Conservation (phyloP, 2,329 filamentous ascomycete species). For the Fusarium cicatricum region DNA sequence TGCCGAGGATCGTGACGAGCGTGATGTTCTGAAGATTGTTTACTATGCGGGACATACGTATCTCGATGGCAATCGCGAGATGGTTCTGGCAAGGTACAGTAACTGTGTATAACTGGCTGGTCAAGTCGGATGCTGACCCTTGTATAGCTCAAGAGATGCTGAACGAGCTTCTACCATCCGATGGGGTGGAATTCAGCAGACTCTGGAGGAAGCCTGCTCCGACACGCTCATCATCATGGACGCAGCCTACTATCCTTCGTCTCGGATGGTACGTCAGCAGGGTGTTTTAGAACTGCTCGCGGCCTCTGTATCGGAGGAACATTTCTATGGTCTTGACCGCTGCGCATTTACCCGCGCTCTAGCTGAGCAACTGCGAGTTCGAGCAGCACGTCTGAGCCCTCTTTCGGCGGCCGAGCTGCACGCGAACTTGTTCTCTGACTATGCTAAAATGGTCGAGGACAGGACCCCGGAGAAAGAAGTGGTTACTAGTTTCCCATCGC, state of each 20-base stretch:
- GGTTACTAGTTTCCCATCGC: slow-evolving; percentile 60
- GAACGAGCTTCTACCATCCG: slow-evolving; percentile 58
- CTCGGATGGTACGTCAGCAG: slow-evolving; percentile 59
- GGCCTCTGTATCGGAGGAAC: slow-evolving; percentile 62
- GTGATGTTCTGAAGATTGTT: slow-evolving; percentile 66
- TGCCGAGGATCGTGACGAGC: slow-evolving; percentile 60
- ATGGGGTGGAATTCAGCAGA: slow-evolving; percentile 65
- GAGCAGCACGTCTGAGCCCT: slow-evolving; percentile 54
- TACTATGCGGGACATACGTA: slow-evolving; percentile 66
- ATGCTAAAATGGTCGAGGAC: slow-evolving; percentile 62
- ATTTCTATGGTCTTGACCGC: slow-evolving; percentile 56
- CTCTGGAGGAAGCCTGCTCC: slow-evolving; percentile 62
- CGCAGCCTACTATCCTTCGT: slow-evolving; percentile 64
- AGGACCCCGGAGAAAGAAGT: slow-evolving; percentile 57
- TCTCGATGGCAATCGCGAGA: slow-evolving; percentile 63
- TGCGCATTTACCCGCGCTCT: slow-evolving; percentile 62
- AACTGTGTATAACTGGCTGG: too few relatives aligned
- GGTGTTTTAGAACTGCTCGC: slow-evolving; percentile 66
- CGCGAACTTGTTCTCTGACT: slow-evolving; percentile 59
- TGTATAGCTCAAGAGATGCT: slow-evolving; percentile 55
- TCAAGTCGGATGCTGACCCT: slow-evolving; percentile 27
- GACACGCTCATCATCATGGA: slow-evolving; percentile 68
- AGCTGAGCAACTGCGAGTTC: slow-evolving; percentile 58
- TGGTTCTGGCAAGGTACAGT: slow-evolving; percentile 64
- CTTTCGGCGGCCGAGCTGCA: slow-evolving; percentile 64